Evolutionary conservation across 2,329 filamentous ascomycete species (phyloP).

Genomic region (Raffaelea albimanens): DNA sequence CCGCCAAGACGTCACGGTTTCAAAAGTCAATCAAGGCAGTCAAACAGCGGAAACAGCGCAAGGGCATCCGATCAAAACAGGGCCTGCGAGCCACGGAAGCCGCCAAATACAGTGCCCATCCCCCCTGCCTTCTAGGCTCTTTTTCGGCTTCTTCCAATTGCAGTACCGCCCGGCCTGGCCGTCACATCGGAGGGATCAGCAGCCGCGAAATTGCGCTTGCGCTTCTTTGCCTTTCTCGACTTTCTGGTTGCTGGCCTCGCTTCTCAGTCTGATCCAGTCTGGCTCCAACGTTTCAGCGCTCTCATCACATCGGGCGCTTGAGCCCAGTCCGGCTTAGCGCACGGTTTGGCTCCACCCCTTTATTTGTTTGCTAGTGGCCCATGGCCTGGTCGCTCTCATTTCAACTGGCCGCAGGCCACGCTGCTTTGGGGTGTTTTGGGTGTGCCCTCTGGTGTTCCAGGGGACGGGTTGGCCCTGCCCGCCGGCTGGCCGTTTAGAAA

Average conservation of each 20-base stretch:
- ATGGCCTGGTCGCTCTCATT: too few species aligned
- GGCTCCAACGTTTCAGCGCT: constrained; percentile 10
- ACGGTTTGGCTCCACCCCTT: constrained; percentile 5
- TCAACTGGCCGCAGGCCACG: too few species aligned
- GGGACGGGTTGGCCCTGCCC: constrained; percentile 6
- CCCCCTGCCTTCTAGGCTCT: too few species aligned
- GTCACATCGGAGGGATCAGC: neutral
- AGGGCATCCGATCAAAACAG: too few species aligned
- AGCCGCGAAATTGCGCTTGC: neutral
- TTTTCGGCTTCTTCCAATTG: neutral
- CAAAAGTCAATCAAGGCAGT: too few species aligned
- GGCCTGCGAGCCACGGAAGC: too few species aligned
- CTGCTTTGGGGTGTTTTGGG: too few species aligned
- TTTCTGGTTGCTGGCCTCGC: neutral
- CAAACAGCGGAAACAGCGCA: too few species aligned
- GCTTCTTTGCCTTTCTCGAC: neutral
- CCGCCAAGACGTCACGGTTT: too few species aligned
- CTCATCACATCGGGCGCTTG: constrained; percentile 8
- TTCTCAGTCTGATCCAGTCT: neutral
- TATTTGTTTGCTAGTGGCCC: constrained; percentile 5
- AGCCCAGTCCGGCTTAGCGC: constrained; percentile 2
- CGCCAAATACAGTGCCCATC: too few species aligned
- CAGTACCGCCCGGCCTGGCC: too few species aligned
- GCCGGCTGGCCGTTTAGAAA: neutral
- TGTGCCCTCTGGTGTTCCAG: neutral